Evolutionary conservation across 148 eudicot genomes (phyloP).

Genomic region (Euryodendron excelsum): DNA sequence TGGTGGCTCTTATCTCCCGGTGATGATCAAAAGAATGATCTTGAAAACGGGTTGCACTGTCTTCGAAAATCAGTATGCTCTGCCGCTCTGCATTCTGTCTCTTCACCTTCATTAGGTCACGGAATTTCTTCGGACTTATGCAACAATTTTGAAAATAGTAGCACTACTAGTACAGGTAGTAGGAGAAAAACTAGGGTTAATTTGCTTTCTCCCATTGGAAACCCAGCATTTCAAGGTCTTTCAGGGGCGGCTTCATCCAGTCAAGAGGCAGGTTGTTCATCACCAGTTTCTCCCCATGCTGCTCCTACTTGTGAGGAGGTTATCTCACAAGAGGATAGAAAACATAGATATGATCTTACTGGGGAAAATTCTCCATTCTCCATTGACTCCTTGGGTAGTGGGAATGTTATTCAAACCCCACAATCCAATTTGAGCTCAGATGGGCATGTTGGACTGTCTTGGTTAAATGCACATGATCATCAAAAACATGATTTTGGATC

Average conservation of each 20-base stretch:
- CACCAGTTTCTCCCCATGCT: slow-evolving; percentile 16
- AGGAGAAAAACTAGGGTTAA: slow-evolving; percentile 20
- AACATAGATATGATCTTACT: slow-evolving; percentile 14
- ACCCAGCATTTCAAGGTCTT: slow-evolving; percentile 31
- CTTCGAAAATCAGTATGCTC: slow-evolving; percentile 7
- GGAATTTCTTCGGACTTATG: slow-evolving; percentile 30
- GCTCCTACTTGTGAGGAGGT: slow-evolving; percentile 21
- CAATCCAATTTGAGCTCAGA: slow-evolving; percentile 51
- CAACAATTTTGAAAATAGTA: slow-evolving; percentile 22
- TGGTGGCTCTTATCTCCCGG: slow-evolving; percentile 59
- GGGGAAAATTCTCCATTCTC: slow-evolving; percentile 36
- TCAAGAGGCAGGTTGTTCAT: too few relatives aligned
- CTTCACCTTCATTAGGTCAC: slow-evolving; percentile 39
- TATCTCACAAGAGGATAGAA: slow-evolving; percentile 21
- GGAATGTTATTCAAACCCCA: slow-evolving; percentile 68
- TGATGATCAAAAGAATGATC: slow-evolving; percentile 15
- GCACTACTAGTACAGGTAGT: slow-evolving; percentile 20
- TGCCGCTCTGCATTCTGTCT: slow-evolving; percentile 12
- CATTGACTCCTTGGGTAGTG: slow-evolving; percentile 38
- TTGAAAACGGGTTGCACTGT: slow-evolving; percentile 7
- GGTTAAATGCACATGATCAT: slow-evolving; percentile 28
- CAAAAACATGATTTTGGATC: slow-evolving; percentile 33
- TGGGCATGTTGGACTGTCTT: slow-evolving; percentile 22
- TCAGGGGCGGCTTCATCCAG: too few relatives aligned
- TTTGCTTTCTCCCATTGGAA: slow-evolving; percentile 25